Conservation (phyloP, 768 basidiomycete species). For the Lepiota subincarnata region DNA sequence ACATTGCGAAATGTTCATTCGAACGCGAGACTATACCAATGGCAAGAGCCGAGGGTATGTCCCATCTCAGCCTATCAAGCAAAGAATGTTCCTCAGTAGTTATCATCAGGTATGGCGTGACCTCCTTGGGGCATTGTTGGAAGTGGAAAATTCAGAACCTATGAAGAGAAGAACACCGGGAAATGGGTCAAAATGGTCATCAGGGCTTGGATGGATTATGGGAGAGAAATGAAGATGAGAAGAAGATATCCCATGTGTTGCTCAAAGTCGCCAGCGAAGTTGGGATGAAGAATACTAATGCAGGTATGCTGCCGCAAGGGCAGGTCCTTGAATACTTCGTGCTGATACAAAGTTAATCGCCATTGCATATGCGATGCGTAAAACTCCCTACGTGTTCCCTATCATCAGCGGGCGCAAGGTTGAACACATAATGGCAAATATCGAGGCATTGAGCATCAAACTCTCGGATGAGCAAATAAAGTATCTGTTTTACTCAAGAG, state of each 20-base stretch:
- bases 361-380: conserved; percentile 51
- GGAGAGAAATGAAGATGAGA: conserved; percentile 44
- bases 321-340: background rate
- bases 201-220: conserved; percentile 26
- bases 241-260: conserved; percentile 36
- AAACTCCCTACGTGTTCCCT: conserved; percentile 49
- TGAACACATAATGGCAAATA: conserved; percentile 44
- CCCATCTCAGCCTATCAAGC: background rate
- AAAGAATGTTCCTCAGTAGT: conserved; percentile 6
- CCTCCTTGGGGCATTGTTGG: conserved; percentile 30
- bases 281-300: conserved; percentile 41
- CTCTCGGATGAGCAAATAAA: conserved; percentile 40
- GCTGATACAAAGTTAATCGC: conserved; percentile 31
- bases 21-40: conserved; percentile 53
- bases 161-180: conserved; percentile 33
- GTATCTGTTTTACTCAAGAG: no score
- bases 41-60: conserved; percentile 36
- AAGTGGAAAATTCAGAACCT: conserved; percentile 45
- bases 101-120: conserved; percentile 24
- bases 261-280: conserved; percentile 49
- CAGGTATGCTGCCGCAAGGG: conserved; percentile 26
- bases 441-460: conserved; percentile 42
- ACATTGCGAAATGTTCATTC: conserved; percentile 39
- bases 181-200: conserved; percentile 36
- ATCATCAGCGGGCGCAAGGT: conserved; percentile 47